These are phyloP conservation scores for Xylariaceae sp. DNA, from an alignment of 2,329 filamentous ascomycete species.

Conservation along the genomic window DNA sequence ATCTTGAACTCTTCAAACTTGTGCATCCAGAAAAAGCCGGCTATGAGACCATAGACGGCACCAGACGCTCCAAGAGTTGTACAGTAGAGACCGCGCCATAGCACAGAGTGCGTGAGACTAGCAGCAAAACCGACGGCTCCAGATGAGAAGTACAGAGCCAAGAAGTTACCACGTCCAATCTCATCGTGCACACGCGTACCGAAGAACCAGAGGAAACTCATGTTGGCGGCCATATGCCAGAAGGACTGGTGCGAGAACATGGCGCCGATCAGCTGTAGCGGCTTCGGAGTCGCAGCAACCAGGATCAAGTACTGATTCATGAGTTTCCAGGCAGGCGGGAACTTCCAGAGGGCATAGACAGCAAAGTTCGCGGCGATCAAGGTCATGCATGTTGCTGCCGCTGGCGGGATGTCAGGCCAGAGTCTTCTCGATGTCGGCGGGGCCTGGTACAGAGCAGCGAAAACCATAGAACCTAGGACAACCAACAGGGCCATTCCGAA, in stretches of 20 bases:
- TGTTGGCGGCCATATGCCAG: conserved; percentile 59
- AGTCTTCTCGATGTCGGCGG: conserved; percentile 45
- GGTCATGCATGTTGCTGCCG: conserved; percentile 57
- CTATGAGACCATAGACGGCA: conserved; percentile 55
- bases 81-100: conserved; percentile 41
- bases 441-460: conserved; percentile 49
- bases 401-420: conserved; percentile 56
- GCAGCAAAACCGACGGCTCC: conserved; percentile 55
- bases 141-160: conserved; percentile 59
- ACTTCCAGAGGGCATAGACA: conserved; percentile 55
- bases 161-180: conserved; percentile 61
- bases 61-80: conserved; percentile 64
- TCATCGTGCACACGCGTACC: conserved; percentile 65
- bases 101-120: conserved; percentile 48
- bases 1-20: conserved; percentile 52
- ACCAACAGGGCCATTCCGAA: conserved; percentile 44
- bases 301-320: conserved; percentile 66
- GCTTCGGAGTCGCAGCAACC: conserved; percentile 58
- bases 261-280: conserved; percentile 56
- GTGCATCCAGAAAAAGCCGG: conserved; percentile 58
- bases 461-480: conserved; percentile 39
- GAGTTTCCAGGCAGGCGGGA: conserved; percentile 59
- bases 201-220: conserved; percentile 59
- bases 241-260: conserved; percentile 64
- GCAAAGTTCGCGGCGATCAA: conserved; percentile 56